Evolutionary conservation across 78 protist genomes (phyloP).

Genomic region (Planoprotostelium fungivorum): DNA sequence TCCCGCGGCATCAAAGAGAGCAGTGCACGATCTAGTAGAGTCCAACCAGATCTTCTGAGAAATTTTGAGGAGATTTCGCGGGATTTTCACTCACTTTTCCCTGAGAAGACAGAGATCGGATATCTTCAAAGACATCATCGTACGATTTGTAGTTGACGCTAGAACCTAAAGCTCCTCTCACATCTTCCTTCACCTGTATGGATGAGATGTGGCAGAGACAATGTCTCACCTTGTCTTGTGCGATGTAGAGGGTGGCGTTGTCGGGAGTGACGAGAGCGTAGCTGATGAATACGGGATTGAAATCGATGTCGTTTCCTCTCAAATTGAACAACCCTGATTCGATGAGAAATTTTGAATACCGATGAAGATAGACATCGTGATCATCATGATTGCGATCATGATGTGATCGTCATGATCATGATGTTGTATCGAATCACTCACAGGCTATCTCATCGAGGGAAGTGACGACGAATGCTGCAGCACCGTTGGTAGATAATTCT

Average conservation of each 20-base stretch:
- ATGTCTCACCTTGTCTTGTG: not conserved
- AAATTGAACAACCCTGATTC: slow-evolving; percentile 71
- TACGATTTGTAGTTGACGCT: slow-evolving; percentile 13
- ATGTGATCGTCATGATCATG: no score
- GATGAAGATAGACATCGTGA: not conserved
- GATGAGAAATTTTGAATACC: not conserved
- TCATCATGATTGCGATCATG: not conserved
- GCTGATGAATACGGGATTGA: slow-evolving; percentile 64
- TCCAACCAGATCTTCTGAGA: slow-evolving; percentile 41
- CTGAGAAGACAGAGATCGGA: not conserved
- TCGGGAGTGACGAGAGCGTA: slow-evolving; percentile 36
- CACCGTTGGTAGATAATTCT: not conserved
- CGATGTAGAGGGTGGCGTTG: not conserved
- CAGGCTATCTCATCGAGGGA: slow-evolving; percentile 81
- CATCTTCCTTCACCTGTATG: not conserved
- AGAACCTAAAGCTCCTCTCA: slow-evolving; percentile 2
- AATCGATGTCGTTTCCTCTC: slow-evolving; percentile 68
- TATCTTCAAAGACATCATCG: not conserved
- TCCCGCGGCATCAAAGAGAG: slow-evolving; percentile 4
- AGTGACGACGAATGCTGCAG: slow-evolving; percentile 45
- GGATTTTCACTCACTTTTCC: not conserved
- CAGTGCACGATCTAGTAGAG: slow-evolving; percentile 39
- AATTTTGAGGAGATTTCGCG: not conserved
- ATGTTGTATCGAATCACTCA: slow-evolving; percentile 11
- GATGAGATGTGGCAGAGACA: no score